A percentile compares a stretch with the other conserved stretches of the same genome.
Evolutionary conservation across 345 rosid species (phyloP).

Genomic region (Pelargonium nanum): DNA sequence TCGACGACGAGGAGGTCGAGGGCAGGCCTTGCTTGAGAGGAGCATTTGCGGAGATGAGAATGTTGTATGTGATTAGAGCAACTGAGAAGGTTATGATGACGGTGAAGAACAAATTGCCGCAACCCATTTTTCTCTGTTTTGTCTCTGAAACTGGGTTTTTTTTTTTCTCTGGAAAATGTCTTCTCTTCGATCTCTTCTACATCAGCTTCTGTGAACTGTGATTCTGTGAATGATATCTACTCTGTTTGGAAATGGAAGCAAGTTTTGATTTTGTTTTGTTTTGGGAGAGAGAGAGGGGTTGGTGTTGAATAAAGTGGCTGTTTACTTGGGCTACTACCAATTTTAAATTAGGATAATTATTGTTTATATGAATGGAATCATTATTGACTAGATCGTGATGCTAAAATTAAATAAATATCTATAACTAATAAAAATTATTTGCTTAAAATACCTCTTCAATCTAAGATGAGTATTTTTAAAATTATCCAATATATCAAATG

Average conservation of each 20-base stretch:
- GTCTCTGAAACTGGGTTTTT: neutral
- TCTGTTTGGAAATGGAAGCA: no score
- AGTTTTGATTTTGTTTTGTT: neutral
- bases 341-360: neutral
- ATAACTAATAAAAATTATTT: no score
- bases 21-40: constrained; percentile 82
- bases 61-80: constrained; percentile 88
- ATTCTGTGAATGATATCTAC: no score
- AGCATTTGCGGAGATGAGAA: constrained; percentile 86
- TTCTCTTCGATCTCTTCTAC: no score
- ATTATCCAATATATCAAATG: no score
- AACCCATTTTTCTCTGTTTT: constrained; percentile 46
- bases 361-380: no score
- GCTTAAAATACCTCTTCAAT: no score
- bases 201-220: no score
- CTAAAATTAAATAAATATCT: no score
- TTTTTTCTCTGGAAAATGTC: no score
- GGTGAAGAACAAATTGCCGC: constrained; percentile 62
- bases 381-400: no score
- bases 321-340: neutral
- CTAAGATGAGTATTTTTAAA: no score
- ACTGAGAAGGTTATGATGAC: constrained; percentile 60
- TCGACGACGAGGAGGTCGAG: constrained; percentile 13
- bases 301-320: neutral
- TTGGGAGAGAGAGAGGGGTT: neutral